Base-by-base conservation (phyloP, 805 yeast species). In the Yarrowia sp. region DNA sequence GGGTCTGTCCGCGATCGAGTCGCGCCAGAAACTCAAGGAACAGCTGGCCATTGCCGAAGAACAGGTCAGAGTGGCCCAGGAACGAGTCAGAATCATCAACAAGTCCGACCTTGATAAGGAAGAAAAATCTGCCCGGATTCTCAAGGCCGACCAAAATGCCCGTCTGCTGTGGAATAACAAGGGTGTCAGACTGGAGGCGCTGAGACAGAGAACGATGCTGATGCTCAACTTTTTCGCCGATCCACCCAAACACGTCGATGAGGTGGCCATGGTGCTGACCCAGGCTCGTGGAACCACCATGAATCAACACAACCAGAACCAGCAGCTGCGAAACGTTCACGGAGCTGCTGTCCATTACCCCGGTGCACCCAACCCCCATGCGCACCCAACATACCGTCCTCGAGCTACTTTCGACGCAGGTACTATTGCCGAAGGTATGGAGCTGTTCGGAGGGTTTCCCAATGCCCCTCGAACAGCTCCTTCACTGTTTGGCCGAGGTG, bases 361-460 rank as follows among this genome's bases (percentile, higher is more conserved):
- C 32, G 32, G 32, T 5, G 32, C 32, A 26, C 32, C 32, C 32
- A 26, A 26, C 32, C 32, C 32, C 32, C 7, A 26, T 26, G 32
- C 32, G 32, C 32, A 26, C 32, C 32, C 38, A 16, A 10, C 49
- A 19, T 5, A 42, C 42, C 64, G 64, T 11, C 50, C 50, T n/a
- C 35, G 38, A 12, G 14, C 49, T 7, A 40, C 42, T 11, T 56
- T 56, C n/a, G 64, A 56, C 32, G 11, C 15, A 10, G 49, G 32
- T 5, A 56, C 12, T n/a, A 22, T 53, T 16, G 9, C 15, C 26
- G 64, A 56, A 26, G 64, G 64, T 8, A 19, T 56, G 12, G 40
- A 42, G 41, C 22, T 56, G 15, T 9, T 56, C 2, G 64, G 49
- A 26, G 26, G 50, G 12, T 56, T 56, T 26, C 64, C 64, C 15